Evolutionary conservation across 2,329 filamentous ascomycete species (phyloP), one percentile per base, ranked within the genome.

Genomic region (Fusarium sp.): DNA sequence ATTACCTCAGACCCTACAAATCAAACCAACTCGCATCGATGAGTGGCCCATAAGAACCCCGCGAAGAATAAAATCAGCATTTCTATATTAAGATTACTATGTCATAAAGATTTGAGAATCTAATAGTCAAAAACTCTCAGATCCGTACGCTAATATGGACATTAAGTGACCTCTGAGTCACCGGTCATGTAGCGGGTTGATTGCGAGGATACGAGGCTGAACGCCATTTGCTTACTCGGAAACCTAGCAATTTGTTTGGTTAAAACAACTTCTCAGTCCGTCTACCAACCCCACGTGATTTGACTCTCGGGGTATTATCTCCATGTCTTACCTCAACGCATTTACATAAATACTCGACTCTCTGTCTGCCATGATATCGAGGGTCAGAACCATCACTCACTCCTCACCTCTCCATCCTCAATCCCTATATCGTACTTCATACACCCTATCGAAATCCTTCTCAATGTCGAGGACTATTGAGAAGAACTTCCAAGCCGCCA

Each of bases 401-500:
- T 10, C 10, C 2, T 11, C 11, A 11, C 1, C 21, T 23, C 18
- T 9, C 6, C 14, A 6, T 5, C 1, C 17, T 5, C 0, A 8
- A 1, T 3, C 23, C 5, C 1, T 15, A 6, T 11, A 3, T 4
- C 21, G 1, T 10, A 15, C 5, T 5, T 6, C n/a, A 11, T 4
- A 5, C 1, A 4, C 1, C 9, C 18, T 2, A 11, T 5, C 2
- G 8, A 50, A 8, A 4, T 4, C 5, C 1, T 33, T 50, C 17
- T 27, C 46, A 3, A 76, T 76, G 74, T 55, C 69, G 6, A 52
- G 55, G 9, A 70, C 74, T 39, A 80, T 83, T 46, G 81, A 83
- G 23, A 72, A 74, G 5, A 71, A 57, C 52, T 76, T 81, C 53
- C 75, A 80, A 52, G 70, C 75, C 7, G 80, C 81, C 52, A 81